A percentile compares a stretch with the other conserved stretches of the same genome.
phyloP scores from a whole-genome alignment of 371 early-diverging fungal genomes.

The Entomophthora muscae region DNA sequence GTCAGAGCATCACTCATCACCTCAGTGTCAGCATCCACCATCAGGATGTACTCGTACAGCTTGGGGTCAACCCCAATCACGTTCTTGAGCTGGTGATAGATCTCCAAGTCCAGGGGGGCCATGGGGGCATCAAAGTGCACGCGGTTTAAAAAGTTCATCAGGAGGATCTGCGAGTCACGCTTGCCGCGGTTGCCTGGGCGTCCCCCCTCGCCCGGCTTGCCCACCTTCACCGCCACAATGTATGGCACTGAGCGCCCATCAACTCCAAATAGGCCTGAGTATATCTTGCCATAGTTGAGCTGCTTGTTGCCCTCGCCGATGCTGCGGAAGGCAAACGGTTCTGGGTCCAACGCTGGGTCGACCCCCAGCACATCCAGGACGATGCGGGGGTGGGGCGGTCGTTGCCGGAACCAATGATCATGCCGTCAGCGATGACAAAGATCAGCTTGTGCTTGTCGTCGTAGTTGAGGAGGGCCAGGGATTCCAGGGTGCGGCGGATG shows the following conservation, averaged over 20 bases:
- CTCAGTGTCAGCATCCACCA: slow-evolving; percentile 50
- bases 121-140: slow-evolving; percentile 52
- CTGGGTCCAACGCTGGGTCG: slow-evolving; percentile 56
- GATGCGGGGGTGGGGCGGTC: slow-evolving; percentile 81
- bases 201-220: slow-evolving; percentile 38
- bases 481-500: slow-evolving; percentile 45
- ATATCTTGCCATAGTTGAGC: slow-evolving; percentile 77
- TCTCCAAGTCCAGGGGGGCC: slow-evolving; percentile 76
- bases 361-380: slow-evolving; percentile 69
- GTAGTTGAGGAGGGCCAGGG: slow-evolving; percentile 41
- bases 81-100: slow-evolving; percentile 77
- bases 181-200: slow-evolving; percentile 77
- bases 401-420: slow-evolving; percentile 79
- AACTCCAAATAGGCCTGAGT: slow-evolving; percentile 70
- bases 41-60: slow-evolving; percentile 40
- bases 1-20: slow-evolving; percentile 45
- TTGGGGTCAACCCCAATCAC: slow-evolving; percentile 70
- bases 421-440: slow-evolving; percentile 67
- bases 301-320: slow-evolving; percentile 66
- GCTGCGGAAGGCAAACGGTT: slow-evolving; percentile 70
- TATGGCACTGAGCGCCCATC: slow-evolving; percentile 68
- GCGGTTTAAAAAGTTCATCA: slow-evolving; percentile 64
- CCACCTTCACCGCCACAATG: slow-evolving; percentile 67
- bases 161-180: too few species aligned
- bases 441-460: slow-evolving; percentile 52